A percentile compares a stretch with the other conserved stretches of the same genome.
phyloP scores from a whole-genome alignment of 352 stramenopile species.

The Pythium sp. region DNA sequence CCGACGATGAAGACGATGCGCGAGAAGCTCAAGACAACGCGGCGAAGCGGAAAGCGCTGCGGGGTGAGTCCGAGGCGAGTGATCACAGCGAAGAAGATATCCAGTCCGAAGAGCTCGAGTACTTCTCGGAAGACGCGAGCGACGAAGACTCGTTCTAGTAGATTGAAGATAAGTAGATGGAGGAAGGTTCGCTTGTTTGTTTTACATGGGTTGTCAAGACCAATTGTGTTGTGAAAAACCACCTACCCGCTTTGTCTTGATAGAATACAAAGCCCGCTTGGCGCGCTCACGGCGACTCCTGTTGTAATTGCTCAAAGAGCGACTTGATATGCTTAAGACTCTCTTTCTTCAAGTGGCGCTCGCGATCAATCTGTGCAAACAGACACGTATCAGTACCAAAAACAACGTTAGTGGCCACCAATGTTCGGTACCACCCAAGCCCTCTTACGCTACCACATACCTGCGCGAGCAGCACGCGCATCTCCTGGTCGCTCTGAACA shows the following conservation, averaged over 20 bases:
- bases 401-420: too few relatives aligned
- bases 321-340: slow-evolving; percentile 74
- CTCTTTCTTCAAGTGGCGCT: slow-evolving; percentile 66
- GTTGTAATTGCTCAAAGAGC: slow-evolving; percentile 71
- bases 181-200: neutral
- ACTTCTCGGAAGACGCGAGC: slow-evolving; percentile 79
- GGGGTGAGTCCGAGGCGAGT: slow-evolving; percentile 44
- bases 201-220: neutral
- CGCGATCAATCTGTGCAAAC: slow-evolving; percentile 53
- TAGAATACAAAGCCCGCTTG: too few relatives aligned
- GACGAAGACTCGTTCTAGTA: slow-evolving; percentile 81
- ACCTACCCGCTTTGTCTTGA: too few relatives aligned
- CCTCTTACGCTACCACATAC: slow-evolving; percentile 16
- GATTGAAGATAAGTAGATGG: neutral
- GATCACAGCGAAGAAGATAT: slow-evolving; percentile 67
- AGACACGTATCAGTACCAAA: neutral
- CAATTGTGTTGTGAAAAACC: too few relatives aligned
- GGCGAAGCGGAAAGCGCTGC: slow-evolving; percentile 40
- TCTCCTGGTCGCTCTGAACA: slow-evolving; percentile 56
- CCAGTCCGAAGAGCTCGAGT: slow-evolving; percentile 76
- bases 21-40: slow-evolving; percentile 25
- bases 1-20: slow-evolving; percentile 8
- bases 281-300: slow-evolving; percentile 33
- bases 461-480: slow-evolving; percentile 60
- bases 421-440: too few relatives aligned